Evolutionary conservation across 257 asterid genomes (phyloP), one percentile per base, ranked within the genome.

Genomic region (Nicotiana undulata): DNA sequence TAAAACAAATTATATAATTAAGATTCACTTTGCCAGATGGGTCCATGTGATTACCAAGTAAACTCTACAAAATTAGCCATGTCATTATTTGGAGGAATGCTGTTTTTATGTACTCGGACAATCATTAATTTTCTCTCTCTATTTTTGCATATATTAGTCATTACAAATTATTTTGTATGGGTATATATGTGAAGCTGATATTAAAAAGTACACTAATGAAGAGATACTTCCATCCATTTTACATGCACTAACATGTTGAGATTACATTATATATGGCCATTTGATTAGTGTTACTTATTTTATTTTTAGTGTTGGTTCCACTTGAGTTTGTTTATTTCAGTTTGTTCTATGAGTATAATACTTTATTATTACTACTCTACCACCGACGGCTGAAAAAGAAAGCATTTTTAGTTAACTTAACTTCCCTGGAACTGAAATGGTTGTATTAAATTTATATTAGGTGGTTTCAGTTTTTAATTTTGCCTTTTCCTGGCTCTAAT

Each of bases 1-100:
- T 44, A 34, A 70, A 70, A 72, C 10, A 46, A 61, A 61, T 18
- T 61, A 61, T 61, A 60, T 51, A 76, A 80, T 10, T 59, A 82
- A 82, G 77, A 84, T 88, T 82, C 80, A 86, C 65, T 80, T 75
- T 55, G 84, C 90, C 89, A 85, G 90, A 84, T 89, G 91, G 88
- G 82, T 87, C 88, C 97, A 92, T 92, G 97, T 90, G 90, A 88
- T 82, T 85, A 49, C 86, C 87, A 84, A 84, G 84, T 70, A 75
- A 82, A 76, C 74, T 55, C 12, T 70, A 13, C 82, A 74, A 20
- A 68, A 15, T 75, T 74, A 81, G 51, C 26, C 56, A 40, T 40
- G 22, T 40, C 77, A 68, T 68, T 63, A 64, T 74, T 81, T 67
- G 81, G 81, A 53, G 52, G 81, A 81, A 72, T 84, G 74, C 77